These are phyloP conservation scores for Exophiala sp. DNA, from an alignment of 2,329 filamentous ascomycete species.

Conservation along the genomic window DNA sequence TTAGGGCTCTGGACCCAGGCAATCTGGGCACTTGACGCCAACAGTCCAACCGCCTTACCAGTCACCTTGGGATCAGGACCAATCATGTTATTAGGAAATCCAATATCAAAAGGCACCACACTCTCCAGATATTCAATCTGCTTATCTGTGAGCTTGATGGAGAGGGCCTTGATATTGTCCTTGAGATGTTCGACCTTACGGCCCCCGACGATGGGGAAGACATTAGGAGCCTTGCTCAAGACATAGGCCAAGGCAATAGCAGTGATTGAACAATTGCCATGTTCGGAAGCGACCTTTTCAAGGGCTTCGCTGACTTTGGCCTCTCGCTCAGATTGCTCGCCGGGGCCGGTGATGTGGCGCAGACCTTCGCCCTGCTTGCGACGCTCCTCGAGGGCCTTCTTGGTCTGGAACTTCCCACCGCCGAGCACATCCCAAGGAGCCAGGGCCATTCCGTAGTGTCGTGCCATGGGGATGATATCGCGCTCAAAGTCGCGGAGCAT, in stretches of 20 bases:
- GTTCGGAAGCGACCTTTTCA: conserved; percentile 18
- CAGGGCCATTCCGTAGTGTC: conserved; percentile 56
- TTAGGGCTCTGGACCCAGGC: not conserved
- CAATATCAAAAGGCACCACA: conserved; percentile 49
- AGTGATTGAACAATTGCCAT: conserved; percentile 27
- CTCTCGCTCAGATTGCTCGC: conserved; percentile 11
- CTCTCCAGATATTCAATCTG: conserved; percentile 52
- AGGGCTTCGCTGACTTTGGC: conserved; percentile 18
- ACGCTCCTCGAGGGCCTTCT: conserved; percentile 34
- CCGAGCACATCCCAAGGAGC: conserved; percentile 52
- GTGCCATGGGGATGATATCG: conserved; percentile 61
- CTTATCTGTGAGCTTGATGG: conserved; percentile 45
- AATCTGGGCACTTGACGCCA: not conserved
- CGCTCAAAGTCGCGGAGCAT: conserved; percentile 60
- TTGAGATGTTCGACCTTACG: conserved; percentile 49
- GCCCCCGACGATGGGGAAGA: conserved; percentile 51
- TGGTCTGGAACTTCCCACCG: conserved; percentile 46
- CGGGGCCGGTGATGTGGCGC: conserved; percentile 31
- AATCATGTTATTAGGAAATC: conserved; percentile 47
- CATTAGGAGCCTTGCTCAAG: conserved; percentile 46
- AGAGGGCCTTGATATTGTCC: conserved; percentile 53
- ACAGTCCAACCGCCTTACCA: not conserved
- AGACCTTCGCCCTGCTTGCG: conserved; percentile 23
- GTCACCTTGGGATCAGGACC: conserved; percentile 4
- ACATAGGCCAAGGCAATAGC: conserved; percentile 47